Evolutionary conservation across 495 filamentous ascomycete genomes (phyloP).

Genomic region (Talaromyces liani): DNA sequence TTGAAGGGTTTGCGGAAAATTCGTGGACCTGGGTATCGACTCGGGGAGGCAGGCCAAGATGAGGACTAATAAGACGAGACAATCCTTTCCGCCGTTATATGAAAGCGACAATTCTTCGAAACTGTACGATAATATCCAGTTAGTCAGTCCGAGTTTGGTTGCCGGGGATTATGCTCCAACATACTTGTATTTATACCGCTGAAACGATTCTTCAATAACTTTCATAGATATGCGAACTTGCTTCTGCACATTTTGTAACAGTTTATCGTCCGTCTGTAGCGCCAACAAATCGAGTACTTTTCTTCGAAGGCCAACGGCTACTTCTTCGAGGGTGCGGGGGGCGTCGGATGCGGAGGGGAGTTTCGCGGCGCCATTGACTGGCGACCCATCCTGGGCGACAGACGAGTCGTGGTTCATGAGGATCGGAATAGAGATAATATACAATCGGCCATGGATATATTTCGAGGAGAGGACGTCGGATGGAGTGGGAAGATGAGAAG

Average conservation of each 20-base stretch:
- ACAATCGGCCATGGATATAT: background rate
- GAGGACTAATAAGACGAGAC: constrained; percentile 84
- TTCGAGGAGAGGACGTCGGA: background rate
- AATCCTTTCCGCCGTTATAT: constrained; percentile 98
- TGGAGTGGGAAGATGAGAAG: background rate
- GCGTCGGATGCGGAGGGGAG: background rate
- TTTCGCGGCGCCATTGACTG: constrained; percentile 3
- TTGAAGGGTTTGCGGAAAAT: constrained; percentile 36
- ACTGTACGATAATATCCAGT: background rate
- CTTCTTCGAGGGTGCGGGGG: constrained; percentile 1
- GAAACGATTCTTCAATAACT: constrained; percentile 4
- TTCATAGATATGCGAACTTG: constrained; percentile 1
- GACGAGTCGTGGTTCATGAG: constrained; percentile 1
- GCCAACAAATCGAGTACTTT: background rate
- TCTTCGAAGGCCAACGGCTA: background rate
- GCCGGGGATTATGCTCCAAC: background rate
- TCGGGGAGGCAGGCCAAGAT: constrained; percentile 61
- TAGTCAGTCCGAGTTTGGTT: background rate
- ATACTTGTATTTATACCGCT: constrained; percentile 1
- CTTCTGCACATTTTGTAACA: constrained; percentile 5
- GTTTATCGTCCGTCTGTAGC: constrained; percentile 1
- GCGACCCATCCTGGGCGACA: background rate
- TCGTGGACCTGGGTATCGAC: constrained; percentile 1
- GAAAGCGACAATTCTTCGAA: constrained; percentile 68
- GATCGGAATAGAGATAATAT: background rate